Base-by-base conservation (phyloP, 352 stramenopile species). In the Phytophthora rubi region DNA sequence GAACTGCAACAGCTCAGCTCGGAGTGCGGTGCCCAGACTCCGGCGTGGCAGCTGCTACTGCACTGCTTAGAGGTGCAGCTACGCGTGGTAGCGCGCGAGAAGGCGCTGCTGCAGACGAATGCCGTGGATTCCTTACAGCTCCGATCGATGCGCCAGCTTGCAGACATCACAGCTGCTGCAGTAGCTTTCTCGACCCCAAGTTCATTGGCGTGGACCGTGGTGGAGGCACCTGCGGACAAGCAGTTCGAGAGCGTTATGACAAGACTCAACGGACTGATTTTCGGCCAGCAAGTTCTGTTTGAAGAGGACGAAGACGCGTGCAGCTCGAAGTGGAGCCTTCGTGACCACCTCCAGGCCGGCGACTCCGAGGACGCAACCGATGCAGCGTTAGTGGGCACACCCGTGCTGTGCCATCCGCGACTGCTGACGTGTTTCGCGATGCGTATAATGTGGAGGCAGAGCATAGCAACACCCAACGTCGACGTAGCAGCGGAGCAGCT, bases 281-380 rank as follows among this genome's bases (percentile, higher is more conserved):
- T 94, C 64, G 86, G 86, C 0, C 81, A 87, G 32, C 81, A 85
- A 44, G 86, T 94, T 9, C 62, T 94, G 4, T 92, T 92, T 62
- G 81, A 88, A 45, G 79, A 92, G 67, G 83, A 90, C 23, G 79
- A 89, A 35, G 69, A 81, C 13, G 23, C 23, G 18, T 6, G 44
- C 16, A 65, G 57, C 48, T 32, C 60, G 26, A 73, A 70, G 13
- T 69, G 42, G 39, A 66, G 23, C n/a, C 26, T 57, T 35, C 32
- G 13, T 9, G 48, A 54, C 16, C 55, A 68, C 30, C 60, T 61
- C 23, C 58, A 65, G 39, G 56, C 49, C 10, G 48, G 53, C 8
- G 69, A 80, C 35, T 54, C 55, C 7, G 55, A 73, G 21, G 59
- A 83, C 7, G 30, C 52, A 7, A 70, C 64, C 9, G 65, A 76